Base-by-base conservation (phyloP, 2,329 filamentous ascomycete species). In the Lasiodiplodia sp. region DNA sequence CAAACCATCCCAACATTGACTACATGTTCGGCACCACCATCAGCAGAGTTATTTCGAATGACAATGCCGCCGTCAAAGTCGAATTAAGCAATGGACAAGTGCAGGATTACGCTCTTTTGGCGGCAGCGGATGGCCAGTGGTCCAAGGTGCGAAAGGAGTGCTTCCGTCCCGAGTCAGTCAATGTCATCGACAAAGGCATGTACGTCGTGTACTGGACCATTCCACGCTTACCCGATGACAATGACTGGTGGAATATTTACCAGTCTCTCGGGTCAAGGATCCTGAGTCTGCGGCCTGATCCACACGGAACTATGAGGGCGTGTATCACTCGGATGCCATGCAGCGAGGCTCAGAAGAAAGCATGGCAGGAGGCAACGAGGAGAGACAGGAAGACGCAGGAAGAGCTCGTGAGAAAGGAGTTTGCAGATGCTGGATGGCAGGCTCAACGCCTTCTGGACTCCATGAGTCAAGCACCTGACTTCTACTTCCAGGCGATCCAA, bases 401-500 rank as follows among this genome's bases (percentile, higher is more conserved):
- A 12, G 67, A 66, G 64, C 64, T 69, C 40, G 7, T 65, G n/a
- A 65, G 72, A 40, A 67, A 63, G 8, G 70, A 74, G 10, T 77
- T 75, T 44, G 70, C 60, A 11, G n/a, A 69, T 25, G 62, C 51
- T 4, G 62, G 62, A 3, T 65, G 62, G 62, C 47, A 53, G 62
- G 68, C 68, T 18, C 47, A 38, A 28, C 60, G 68, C 23, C n/a
- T 69, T 18, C 34, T 69, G 49, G 58, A 68, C 28, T 49, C 55
- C 37, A 69, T 69, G 68, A 57, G 58, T 2, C 21, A 38, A 31
- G 53, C 68, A 37, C 56, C 68, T 1, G 79, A 84, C 70, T 84
- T 85, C 67, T 86, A 85, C 74, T 76, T 75, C 51, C 71, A 79
- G 21, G 75, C 79, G 8, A 72, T 84, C 57, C 79, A 76, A 0